A percentile compares a stretch with the other conserved stretches of the same genome.
Evolutionary conservation across 164 flowering plant genomes (phyloP).

Genomic region (Brasenia schreberi): DNA sequence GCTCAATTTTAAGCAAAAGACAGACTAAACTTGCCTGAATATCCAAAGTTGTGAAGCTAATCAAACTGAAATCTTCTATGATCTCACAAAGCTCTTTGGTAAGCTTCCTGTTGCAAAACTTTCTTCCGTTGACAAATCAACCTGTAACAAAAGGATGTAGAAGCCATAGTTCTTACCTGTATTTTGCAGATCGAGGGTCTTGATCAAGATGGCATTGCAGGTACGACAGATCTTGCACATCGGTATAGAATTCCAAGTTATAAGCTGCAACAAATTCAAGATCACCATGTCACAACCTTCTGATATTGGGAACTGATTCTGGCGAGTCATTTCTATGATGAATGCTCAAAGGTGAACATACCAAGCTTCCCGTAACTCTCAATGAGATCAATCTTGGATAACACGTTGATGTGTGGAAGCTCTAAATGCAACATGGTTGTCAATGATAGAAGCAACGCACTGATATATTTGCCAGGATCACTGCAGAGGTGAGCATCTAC

Average conservation of each 20-base stretch:
- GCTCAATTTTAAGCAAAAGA: neutral
- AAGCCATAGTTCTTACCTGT: slow-evolving; percentile 36
- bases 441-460: slow-evolving; percentile 84
- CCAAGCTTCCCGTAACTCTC: slow-evolving; percentile 93
- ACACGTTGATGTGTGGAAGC: slow-evolving; percentile 87
- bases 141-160: neutral
- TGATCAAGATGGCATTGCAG: slow-evolving; percentile 65
- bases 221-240: slow-evolving; percentile 82
- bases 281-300: neutral
- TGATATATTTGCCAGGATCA: slow-evolving; percentile 88
- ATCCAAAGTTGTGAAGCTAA: slow-evolving; percentile 75
- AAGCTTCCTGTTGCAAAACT: slow-evolving; percentile 50
- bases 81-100: slow-evolving; percentile 83
- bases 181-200: slow-evolving; percentile 79
- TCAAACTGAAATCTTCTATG: slow-evolving; percentile 58
- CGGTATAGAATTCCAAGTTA: slow-evolving; percentile 88
- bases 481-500: slow-evolving; percentile 95
- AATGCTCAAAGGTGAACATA: slow-evolving; percentile 11
- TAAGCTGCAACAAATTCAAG: slow-evolving; percentile 37
- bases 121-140: neutral
- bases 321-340: neutral
- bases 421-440: slow-evolving; percentile 92
- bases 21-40: slow-evolving; percentile 48
- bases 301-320: neutral
- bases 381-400: slow-evolving; percentile 92